A percentile compares a stretch with the other conserved stretches of the same genome.
These are phyloP conservation scores for Byssoonygena ceratinophila DNA, from an alignment of 2,329 filamentous ascomycete species.

Conservation along the genomic window DNA sequence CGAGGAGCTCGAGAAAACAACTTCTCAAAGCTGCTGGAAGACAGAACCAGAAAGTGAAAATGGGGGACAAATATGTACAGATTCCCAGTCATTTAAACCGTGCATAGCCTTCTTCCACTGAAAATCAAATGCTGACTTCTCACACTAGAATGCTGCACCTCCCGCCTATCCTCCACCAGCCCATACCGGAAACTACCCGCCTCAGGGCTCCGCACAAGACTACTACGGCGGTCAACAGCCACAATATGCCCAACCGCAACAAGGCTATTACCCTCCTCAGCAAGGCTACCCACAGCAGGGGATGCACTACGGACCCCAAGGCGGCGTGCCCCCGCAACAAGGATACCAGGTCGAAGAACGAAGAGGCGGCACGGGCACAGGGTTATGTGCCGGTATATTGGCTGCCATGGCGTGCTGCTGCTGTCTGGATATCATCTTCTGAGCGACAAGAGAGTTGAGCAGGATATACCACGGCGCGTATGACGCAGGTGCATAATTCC, in stretches of 20 bases:
- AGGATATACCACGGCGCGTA: neutral
- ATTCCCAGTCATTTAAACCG: neutral
- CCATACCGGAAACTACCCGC: slow-evolving; percentile 5
- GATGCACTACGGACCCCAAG: slow-evolving; percentile 33
- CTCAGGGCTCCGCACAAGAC: slow-evolving; percentile 23
- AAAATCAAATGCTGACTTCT: neutral
- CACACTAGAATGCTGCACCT: slow-evolving; percentile 5
- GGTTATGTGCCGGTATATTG: slow-evolving; percentile 40
- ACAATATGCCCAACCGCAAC: slow-evolving; percentile 19
- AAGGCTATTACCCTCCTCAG: slow-evolving; percentile 25
- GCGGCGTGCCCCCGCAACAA: slow-evolving; percentile 29
- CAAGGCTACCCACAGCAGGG: slow-evolving; percentile 24
- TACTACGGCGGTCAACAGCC: slow-evolving; percentile 24
- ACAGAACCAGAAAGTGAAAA: neutral
- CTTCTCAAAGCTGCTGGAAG: neutral
- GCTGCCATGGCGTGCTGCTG: slow-evolving; percentile 42
- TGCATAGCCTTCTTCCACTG: neutral
- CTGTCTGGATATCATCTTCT: slow-evolving; percentile 41
- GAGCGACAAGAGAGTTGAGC: slow-evolving; percentile 7
- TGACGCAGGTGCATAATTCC: neutral
- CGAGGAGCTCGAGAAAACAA: too few species aligned
- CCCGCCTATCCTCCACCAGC: slow-evolving; percentile 13
- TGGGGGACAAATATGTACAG: slow-evolving; percentile 12
- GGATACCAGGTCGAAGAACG: slow-evolving; percentile 31
- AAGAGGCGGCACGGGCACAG: slow-evolving; percentile 24